A percentile compares a stretch with the other conserved stretches of the same genome.
Conservation (phyloP, 495 filamentous ascomycete genomes). For the Aspergillus biplanus region DNA sequence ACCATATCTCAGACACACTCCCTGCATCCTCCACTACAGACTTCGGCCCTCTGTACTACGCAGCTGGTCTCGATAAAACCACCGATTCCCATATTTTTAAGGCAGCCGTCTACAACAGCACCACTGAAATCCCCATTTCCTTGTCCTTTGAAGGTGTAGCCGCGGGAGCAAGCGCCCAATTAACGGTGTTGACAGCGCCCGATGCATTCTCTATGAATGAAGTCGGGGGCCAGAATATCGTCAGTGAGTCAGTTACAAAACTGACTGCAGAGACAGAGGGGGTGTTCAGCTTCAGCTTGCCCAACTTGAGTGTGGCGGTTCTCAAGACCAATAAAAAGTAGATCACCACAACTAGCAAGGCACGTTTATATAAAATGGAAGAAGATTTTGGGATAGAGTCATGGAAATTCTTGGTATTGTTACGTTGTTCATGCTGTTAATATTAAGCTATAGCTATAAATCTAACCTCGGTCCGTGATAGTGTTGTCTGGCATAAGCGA, state of each 20-base stretch:
- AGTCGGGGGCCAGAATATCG: slow-evolving; percentile 42
- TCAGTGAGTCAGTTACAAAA: slow-evolving; percentile 47
- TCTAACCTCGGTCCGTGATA: slow-evolving; percentile 39
- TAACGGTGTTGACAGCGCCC: slow-evolving; percentile 63
- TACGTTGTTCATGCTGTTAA: not conserved
- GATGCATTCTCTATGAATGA: slow-evolving; percentile 44
- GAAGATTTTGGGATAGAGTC: not conserved
- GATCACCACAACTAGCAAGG: no score
- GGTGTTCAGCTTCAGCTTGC: slow-evolving; percentile 51
- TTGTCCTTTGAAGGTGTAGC: slow-evolving; percentile 58
- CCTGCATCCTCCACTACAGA: slow-evolving; percentile 40
- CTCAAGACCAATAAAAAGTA: slow-evolving; percentile 31
- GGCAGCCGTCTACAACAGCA: slow-evolving; percentile 68
- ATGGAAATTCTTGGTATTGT: not conserved
- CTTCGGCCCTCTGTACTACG: slow-evolving; percentile 53
- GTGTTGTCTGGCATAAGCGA: slow-evolving; percentile 29
- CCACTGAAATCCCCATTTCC: slow-evolving; percentile 49
- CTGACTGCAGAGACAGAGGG: slow-evolving; percentile 49
- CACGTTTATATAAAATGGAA: no score
- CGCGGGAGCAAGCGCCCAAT: slow-evolving; percentile 47
- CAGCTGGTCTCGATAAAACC: slow-evolving; percentile 35
- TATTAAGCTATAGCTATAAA: not conserved
- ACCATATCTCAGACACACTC: slow-evolving; percentile 47
- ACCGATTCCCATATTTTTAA: slow-evolving; percentile 57
- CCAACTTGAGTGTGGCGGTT: slow-evolving; percentile 56